Evolutionary conservation across 208 protist species (phyloP).

Genomic region (Leishmania arabica): DNA sequence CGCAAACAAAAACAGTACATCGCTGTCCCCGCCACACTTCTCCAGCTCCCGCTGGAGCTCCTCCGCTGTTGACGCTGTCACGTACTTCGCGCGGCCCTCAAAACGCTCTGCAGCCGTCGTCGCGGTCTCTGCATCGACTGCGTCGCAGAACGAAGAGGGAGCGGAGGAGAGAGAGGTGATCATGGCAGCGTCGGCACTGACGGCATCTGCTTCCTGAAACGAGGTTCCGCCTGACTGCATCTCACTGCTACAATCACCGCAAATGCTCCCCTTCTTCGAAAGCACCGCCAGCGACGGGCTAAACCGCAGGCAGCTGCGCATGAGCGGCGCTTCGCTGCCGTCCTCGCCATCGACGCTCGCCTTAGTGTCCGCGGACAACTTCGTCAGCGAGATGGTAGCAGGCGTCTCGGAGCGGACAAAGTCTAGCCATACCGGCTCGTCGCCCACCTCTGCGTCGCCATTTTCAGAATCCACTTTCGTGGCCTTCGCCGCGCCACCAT

Average conservation of each 20-base stretch:
- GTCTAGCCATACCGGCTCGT: constrained; percentile 25
- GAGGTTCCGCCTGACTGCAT: not conserved
- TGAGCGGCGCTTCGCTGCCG: not conserved
- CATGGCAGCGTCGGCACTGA: not conserved
- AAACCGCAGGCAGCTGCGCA: constrained; percentile 26
- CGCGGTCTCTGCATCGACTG: not conserved
- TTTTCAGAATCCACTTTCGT: not conserved
- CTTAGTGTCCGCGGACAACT: not conserved
- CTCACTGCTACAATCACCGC: not conserved
- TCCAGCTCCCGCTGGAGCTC: constrained; percentile 36
- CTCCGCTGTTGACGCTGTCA: constrained; percentile 12
- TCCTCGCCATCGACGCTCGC: not conserved
- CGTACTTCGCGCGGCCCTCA: constrained; percentile 10
- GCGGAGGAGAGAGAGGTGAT: not conserved
- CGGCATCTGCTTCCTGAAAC: not conserved
- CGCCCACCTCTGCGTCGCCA: not conserved
- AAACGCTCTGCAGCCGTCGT: constrained; percentile 1
- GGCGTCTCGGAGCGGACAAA: constrained; percentile 17
- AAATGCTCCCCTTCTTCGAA: not conserved
- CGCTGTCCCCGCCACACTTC: constrained; percentile 30
- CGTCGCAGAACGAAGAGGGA: not conserved
- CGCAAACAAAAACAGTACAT: constrained; percentile 37
- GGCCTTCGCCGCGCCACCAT: not conserved
- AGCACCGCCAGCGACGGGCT: not conserved
- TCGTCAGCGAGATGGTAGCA: not conserved